These are phyloP conservation scores for Lentinula sp. DNA, from an alignment of 768 basidiomycete species.

Conservation along the genomic window DNA sequence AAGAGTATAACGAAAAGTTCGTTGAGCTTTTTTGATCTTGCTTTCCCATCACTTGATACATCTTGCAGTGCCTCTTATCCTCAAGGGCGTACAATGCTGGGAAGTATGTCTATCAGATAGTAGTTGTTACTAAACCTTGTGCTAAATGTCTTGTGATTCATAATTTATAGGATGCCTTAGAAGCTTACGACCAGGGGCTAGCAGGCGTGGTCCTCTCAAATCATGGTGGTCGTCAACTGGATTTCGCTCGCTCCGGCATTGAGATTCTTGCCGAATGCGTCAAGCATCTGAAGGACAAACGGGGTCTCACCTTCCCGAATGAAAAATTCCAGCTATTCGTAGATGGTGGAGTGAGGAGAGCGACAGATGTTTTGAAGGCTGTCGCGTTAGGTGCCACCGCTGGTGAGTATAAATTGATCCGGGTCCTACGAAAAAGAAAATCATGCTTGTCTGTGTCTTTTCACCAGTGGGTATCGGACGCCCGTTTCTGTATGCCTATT, in stretches of 20 bases:
- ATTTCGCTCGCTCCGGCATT: slow-evolving; percentile 81
- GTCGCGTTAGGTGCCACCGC: slow-evolving; percentile 87
- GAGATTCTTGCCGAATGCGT: slow-evolving; percentile 89
- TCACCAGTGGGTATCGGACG: slow-evolving; percentile 71
- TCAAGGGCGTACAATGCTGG: slow-evolving; percentile 90
- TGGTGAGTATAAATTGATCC: slow-evolving; percentile 29
- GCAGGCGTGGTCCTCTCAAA: slow-evolving; percentile 83
- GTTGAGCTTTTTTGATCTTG: not conserved
- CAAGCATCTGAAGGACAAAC: slow-evolving; percentile 55
- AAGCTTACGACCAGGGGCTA: slow-evolving; percentile 73
- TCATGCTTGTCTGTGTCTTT: not conserved
- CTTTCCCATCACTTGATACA: not conserved
- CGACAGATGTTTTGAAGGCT: slow-evolving; percentile 87
- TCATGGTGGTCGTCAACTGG: slow-evolving; percentile 75
- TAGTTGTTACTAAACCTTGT: not conserved
- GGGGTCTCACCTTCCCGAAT: slow-evolving; percentile 71
- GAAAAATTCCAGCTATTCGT: slow-evolving; percentile 79
- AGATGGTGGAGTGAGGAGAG: slow-evolving; percentile 92
- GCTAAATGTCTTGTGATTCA: not conserved
- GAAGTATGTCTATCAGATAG: slow-evolving; percentile 35
- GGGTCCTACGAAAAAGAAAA: not conserved
- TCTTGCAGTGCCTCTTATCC: slow-evolving; percentile 71
- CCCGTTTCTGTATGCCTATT: slow-evolving; percentile 86
- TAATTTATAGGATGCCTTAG: slow-evolving; percentile 59
- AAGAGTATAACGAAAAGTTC: slow-evolving; percentile 44